A percentile compares a stretch with the other conserved stretches of the same genome.
Evolutionary conservation across 441 rosid genomes (phyloP).

Genomic region (Erysimum cheiri): DNA sequence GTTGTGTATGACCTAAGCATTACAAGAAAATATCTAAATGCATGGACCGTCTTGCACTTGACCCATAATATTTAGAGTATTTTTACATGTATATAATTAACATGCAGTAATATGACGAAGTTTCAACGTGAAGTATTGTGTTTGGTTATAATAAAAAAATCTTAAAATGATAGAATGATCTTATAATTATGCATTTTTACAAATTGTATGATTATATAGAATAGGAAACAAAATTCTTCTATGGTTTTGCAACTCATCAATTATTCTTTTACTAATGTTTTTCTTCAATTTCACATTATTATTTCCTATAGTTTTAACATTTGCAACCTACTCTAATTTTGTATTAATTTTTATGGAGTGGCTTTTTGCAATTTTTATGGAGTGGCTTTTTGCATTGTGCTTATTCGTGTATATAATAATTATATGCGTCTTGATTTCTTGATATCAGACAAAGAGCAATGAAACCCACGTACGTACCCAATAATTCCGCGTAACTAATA

Average conservation of each 20-base stretch:
- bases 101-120: slow-evolving; percentile 20
- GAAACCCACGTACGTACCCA: slow-evolving; percentile 40
- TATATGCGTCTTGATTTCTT: slow-evolving; percentile 28
- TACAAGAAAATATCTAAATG: slow-evolving; percentile 24
- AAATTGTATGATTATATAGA: not conserved
- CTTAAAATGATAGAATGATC: not conserved
- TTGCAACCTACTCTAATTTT: not conserved
- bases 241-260: slow-evolving; percentile 14
- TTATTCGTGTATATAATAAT: slow-evolving; percentile 8
- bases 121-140: slow-evolving; percentile 29
- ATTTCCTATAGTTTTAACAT: not conserved
- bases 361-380: too few species aligned
- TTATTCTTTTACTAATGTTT: not conserved
- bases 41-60: slow-evolving; percentile 36
- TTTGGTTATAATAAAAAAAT: not conserved
- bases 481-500: slow-evolving; percentile 32
- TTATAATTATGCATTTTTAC: not conserved
- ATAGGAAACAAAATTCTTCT: not conserved
- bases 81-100: not conserved
- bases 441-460: slow-evolving; percentile 38
- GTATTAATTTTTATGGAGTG: not conserved
- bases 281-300: not conserved
- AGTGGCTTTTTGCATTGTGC: slow-evolving; percentile 1
- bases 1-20: too few species aligned
- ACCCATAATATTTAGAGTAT: slow-evolving; percentile 10